Evolutionary conservation across 495 filamentous ascomycete species (phyloP).

Genomic region (Trypethelium eluteriae): DNA sequence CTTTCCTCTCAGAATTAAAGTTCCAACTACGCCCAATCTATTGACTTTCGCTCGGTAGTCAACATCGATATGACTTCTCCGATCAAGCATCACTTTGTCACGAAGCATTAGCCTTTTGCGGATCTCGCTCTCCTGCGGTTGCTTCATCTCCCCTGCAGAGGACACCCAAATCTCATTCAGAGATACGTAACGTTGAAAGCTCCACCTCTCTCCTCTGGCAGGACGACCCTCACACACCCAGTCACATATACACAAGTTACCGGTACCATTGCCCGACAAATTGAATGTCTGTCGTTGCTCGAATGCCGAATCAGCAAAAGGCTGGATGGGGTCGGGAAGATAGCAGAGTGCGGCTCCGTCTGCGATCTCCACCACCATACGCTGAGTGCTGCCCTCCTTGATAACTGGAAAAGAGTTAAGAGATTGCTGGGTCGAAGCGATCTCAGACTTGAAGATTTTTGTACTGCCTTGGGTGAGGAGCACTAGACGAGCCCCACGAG

Average conservation of each 20-base stretch:
- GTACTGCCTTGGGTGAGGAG: constrained; percentile 92
- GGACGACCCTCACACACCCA: constrained; percentile 87
- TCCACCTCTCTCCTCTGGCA: constrained; percentile 87
- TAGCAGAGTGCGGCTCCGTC: constrained; percentile 66
- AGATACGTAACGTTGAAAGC: constrained; percentile 64
- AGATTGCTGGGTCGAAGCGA: constrained; percentile 14
- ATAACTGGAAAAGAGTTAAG: not conserved
- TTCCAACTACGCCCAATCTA: constrained; percentile 63
- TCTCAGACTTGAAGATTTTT: constrained; percentile 79
- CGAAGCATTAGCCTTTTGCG: constrained; percentile 61
- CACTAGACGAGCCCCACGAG: constrained; percentile 57
- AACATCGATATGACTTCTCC: constrained; percentile 24
- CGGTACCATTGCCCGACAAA: constrained; percentile 44
- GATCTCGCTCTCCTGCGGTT: constrained; percentile 21
- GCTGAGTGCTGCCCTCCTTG: constrained; percentile 47
- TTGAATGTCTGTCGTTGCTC: constrained; percentile 73
- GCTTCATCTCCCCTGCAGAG: constrained; percentile 28
- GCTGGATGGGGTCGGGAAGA: constrained; percentile 90
- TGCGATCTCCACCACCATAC: constrained; percentile 54
- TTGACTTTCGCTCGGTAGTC: constrained; percentile 49
- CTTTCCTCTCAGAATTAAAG: constrained; percentile 71
- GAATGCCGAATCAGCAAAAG: constrained; percentile 72
- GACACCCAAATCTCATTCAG: constrained; percentile 76
- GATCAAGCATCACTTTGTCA: constrained; percentile 71
- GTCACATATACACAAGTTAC: constrained; percentile 72